A percentile compares a stretch with the other conserved stretches of the same genome.
Evolutionary conservation across 441 rosid genomes (phyloP).

Genomic region (Gossypium lobatum): DNA sequence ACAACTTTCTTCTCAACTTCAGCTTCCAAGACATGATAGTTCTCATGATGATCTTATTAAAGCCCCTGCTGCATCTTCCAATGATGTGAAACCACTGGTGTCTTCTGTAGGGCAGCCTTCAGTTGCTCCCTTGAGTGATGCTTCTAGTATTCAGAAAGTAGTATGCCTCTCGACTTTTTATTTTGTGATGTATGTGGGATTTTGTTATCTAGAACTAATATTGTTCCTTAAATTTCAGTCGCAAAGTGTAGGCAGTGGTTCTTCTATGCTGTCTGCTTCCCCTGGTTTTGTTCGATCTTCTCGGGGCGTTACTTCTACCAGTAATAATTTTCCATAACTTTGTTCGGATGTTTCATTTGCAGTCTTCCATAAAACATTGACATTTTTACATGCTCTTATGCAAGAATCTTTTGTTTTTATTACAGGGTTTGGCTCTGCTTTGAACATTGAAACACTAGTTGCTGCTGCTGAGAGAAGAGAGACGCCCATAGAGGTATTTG

Average conservation of each 20-base stretch:
- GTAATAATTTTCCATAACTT: slow-evolving; percentile 33
- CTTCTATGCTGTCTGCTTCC: slow-evolving; percentile 45
- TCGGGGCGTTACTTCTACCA: slow-evolving; percentile 68
- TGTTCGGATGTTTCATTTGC: background rate
- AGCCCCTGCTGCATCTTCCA: slow-evolving; percentile 31
- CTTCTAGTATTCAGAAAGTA: slow-evolving; percentile 60
- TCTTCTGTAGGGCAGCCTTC: slow-evolving; percentile 38
- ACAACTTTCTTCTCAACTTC: slow-evolving; percentile 49
- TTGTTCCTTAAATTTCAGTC: slow-evolving; percentile 17
- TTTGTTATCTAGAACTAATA: background rate
- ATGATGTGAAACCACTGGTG: slow-evolving; percentile 47
- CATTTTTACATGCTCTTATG: background rate
- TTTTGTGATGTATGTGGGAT: background rate
- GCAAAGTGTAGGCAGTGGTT: slow-evolving; percentile 41
- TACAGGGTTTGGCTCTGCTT: slow-evolving; percentile 95
- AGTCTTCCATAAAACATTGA: background rate
- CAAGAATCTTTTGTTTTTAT: background rate
- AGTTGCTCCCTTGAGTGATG: slow-evolving; percentile 38
- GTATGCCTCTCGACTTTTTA: slow-evolving; percentile 28
- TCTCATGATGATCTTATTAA: slow-evolving; percentile 55
- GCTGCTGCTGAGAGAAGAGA: slow-evolving; percentile 99
- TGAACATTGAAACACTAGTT: slow-evolving; percentile 94
- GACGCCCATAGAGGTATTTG: slow-evolving; percentile 74
- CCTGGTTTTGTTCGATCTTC: slow-evolving; percentile 68
- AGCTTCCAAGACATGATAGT: slow-evolving; percentile 54